Percentiles rank a stretch among this genome's conserved stretches.
Conservation (phyloP, 768 basidiomycete genomes). For the Podaxis sp. region DNA sequence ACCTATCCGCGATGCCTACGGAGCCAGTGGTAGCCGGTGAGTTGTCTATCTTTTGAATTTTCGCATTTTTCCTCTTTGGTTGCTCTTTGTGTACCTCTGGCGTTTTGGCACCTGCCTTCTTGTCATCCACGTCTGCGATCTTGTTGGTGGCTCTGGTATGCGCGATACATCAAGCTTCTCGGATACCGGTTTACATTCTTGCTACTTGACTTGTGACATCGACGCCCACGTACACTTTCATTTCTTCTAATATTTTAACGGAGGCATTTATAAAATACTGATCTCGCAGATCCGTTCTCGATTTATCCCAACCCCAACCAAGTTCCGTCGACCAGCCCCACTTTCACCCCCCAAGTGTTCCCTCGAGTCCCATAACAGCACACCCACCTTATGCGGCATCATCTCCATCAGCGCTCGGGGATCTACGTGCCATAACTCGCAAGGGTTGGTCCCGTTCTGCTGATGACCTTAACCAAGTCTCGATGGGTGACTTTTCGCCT, state of each 20-base stretch:
- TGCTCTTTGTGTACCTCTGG: neutral
- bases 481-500: constrained; percentile 28
- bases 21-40: constrained; percentile 48
- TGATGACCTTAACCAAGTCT: constrained; percentile 67
- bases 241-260: constrained; percentile 1
- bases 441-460: constrained; percentile 78
- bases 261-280: neutral
- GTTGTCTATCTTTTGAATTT: constrained; percentile 18
- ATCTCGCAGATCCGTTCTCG: constrained; percentile 56
- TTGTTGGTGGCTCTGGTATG: neutral
- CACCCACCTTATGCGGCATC: constrained; percentile 16
- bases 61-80: neutral
- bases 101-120: neutral
- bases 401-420: constrained; percentile 40
- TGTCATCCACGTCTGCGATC: neutral
- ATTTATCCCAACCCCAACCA: constrained; percentile 46
- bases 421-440: constrained; percentile 64
- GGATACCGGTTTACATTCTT: neutral
- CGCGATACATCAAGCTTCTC: neutral
- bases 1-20: constrained; percentile 62
- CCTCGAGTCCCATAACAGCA: constrained; percentile 29
- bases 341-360: constrained; percentile 32
- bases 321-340: constrained; percentile 38
- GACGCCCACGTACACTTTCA: neutral
- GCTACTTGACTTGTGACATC: neutral